Conservation (phyloP, 805 yeast species). For the Dipodascus geniculatus region DNA sequence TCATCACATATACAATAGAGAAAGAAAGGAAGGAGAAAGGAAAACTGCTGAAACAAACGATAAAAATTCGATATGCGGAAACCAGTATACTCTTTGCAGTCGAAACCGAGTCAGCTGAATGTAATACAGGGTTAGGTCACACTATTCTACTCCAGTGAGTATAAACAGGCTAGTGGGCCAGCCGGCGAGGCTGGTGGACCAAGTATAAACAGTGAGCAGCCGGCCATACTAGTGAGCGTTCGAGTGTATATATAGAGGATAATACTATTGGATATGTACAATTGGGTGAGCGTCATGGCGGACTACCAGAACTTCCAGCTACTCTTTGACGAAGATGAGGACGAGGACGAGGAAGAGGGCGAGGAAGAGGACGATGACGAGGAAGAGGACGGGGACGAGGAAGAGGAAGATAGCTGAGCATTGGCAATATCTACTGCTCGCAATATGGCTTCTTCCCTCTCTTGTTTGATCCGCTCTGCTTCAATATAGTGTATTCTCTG, state of each 20-base stretch:
- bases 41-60: background rate
- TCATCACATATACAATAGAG: background rate
- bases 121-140: background rate
- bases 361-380: background rate
- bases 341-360: too few relatives aligned
- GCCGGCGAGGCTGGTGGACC: too few relatives aligned
- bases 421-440: slow-evolving; percentile 37
- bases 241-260: too few relatives aligned
- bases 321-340: background rate
- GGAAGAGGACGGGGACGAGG: background rate
- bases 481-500: slow-evolving; percentile 60
- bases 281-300: background rate
- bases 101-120: background rate
- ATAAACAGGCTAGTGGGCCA: too few relatives aligned
- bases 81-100: too few relatives aligned
- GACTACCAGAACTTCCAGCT: background rate
- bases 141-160: background rate
- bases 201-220: too few relatives aligned
- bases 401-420: slow-evolving; percentile 9
- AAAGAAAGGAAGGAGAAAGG: background rate
- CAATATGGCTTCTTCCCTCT: slow-evolving; percentile 47
- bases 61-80: too few relatives aligned
- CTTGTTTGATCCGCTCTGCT: slow-evolving; percentile 60
- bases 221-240: too few relatives aligned
- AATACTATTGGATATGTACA: too few relatives aligned